Base-by-base conservation (phyloP, 805 yeast genomes). In the Kurtzmaniella fragi region DNA sequence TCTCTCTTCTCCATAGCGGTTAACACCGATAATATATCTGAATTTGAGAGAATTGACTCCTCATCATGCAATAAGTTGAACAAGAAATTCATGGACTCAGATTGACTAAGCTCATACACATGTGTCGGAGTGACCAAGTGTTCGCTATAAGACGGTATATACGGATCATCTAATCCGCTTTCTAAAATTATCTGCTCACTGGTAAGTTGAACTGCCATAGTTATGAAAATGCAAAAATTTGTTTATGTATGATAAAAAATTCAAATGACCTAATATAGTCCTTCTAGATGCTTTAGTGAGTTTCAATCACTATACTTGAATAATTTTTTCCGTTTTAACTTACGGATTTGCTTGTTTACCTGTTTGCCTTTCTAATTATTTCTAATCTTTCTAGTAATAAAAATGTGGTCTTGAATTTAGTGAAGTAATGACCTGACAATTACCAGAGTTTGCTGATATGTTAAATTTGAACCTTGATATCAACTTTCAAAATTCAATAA, bases 41-140 rank as follows among this genome's bases (percentile, higher is more conserved):
- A 42, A 35, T 63, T 62, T 26, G 62, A 45, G 31, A 67, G 50
- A 7, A 45, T 34, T 2, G 71, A 62, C 14, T 53, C 42, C 9
- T 59, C 61, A 44, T 67, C 72, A 42, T 63, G 64, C 15, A 67
- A 50, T 16, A 67, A 48, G 46, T 66, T 64, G 51, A 62, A 64
- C 20, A 66, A 50, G 41, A 67, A 65, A 2, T 67, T 60, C 28
- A 66, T 49, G n/a, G 70, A 62, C 36, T 67, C 71, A 1, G 70
- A 64, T 44, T 58, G 69, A 48, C 53, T 60, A 31, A 65, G 52
- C 42, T 67, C 73, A 42, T 63, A 65, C 31, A 64, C 68, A 35
- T 57, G 45, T 14, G 32, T 31, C 10, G 42, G 30, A 4, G 25
- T 16, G 5, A 14, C 29, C 28, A 9, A 25, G 13, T 9, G 9